A percentile compares a stretch with the other conserved stretches of the same genome.
These are phyloP conservation scores for Neocucurbitaria cava DNA, from an alignment of 2,329 filamentous ascomycete genomes.

Conservation along the genomic window DNA sequence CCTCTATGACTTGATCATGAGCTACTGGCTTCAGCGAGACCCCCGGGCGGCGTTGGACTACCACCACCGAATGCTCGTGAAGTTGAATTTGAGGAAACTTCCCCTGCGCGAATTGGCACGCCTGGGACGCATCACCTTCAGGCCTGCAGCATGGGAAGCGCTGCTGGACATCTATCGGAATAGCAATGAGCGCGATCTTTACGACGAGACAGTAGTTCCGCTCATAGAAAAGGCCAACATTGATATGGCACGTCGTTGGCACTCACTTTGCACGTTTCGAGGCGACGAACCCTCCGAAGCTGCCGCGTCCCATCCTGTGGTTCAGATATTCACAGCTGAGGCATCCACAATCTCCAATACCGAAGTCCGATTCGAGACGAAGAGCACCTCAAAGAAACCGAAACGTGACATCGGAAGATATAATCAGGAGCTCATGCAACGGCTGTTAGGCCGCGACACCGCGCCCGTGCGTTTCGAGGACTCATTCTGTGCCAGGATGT, in stretches of 20 bases:
- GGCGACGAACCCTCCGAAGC: slow-evolving; percentile 48
- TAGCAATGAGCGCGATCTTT: slow-evolving; percentile 48
- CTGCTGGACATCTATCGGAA: slow-evolving; percentile 49
- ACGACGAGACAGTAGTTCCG: slow-evolving; percentile 50
- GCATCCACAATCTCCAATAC: slow-evolving; percentile 15
- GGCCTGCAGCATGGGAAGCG: slow-evolving; percentile 27
- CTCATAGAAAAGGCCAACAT: slow-evolving; percentile 38
- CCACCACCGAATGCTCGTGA: slow-evolving; percentile 35
- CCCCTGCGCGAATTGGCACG: slow-evolving; percentile 32
- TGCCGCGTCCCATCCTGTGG: slow-evolving; percentile 36
- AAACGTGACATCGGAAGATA: slow-evolving; percentile 19
- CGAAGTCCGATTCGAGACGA: slow-evolving; percentile 9
- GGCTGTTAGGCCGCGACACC: slow-evolving; percentile 51
- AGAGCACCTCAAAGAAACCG: slow-evolving; percentile 7
- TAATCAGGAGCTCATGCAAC: slow-evolving; percentile 42
- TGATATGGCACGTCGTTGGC: slow-evolving; percentile 47
- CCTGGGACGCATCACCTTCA: slow-evolving; percentile 9
- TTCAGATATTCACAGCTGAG: slow-evolving; percentile 39
- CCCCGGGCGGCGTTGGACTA: slow-evolving; percentile 27
- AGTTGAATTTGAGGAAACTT: slow-evolving; percentile 30
- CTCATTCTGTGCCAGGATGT: slow-evolving; percentile 76
- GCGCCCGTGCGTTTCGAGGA: slow-evolving; percentile 62
- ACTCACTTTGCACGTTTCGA: slow-evolving; percentile 46
- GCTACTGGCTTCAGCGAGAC: slow-evolving; percentile 42
- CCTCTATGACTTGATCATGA: slow-evolving; percentile 57